Conservation (phyloP, 192 early-diverging fungal species). For the Podila epicladia region DNA sequence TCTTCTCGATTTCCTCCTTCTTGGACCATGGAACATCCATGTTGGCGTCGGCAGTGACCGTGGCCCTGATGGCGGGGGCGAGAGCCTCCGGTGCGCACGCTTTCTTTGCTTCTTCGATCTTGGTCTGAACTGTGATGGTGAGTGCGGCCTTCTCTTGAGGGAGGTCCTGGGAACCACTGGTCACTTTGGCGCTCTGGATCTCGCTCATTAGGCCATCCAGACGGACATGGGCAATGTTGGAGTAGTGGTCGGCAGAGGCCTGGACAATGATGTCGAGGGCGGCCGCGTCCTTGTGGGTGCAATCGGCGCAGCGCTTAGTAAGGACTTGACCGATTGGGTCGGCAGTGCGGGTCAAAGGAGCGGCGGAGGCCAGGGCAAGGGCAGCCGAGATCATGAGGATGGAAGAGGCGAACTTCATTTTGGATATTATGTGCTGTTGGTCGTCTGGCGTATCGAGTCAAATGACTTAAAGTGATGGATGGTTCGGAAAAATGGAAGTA, state of each 20-base stretch:
- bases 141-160: constrained; percentile 19
- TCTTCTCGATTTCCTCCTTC: constrained; percentile 26
- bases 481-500: background rate
- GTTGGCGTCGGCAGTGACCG: constrained; percentile 11
- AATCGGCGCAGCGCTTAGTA: constrained; percentile 2
- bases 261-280: constrained; percentile 2
- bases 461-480: background rate
- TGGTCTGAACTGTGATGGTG: constrained; percentile 1
- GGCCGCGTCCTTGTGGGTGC: background rate
- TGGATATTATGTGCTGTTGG: background rate
- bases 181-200: constrained; percentile 19
- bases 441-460: background rate
- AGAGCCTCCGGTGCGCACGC: background rate
- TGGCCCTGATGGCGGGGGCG: background rate
- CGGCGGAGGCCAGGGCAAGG: background rate
- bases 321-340: background rate
- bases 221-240: constrained; percentile 6
- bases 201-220: constrained; percentile 9
- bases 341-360: background rate
- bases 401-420: background rate
- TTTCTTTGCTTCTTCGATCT: constrained; percentile 16
- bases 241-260: constrained; percentile 13
- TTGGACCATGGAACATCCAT: constrained; percentile 21
- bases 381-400: background rate
- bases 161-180: constrained; percentile 16